These are phyloP conservation scores for Clonostachys rhizophaga DNA, from an alignment of 2,329 filamentous ascomycete genomes.

Conservation along the genomic window DNA sequence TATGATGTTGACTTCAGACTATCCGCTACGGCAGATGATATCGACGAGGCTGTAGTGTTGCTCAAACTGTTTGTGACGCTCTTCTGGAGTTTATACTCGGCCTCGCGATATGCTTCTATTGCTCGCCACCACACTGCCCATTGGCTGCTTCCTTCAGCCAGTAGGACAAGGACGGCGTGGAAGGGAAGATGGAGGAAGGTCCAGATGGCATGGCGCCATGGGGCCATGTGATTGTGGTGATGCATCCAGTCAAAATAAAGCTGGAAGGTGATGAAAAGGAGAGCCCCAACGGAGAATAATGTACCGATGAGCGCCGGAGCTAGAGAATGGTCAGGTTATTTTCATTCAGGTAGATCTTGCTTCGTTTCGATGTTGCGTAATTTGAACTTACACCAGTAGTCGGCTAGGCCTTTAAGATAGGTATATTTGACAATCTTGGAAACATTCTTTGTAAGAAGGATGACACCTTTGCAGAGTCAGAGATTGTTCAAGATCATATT, in stretches of 20 bases:
- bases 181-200: slow-evolving; percentile 56
- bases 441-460: slow-evolving; percentile 43
- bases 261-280: slow-evolving; percentile 40
- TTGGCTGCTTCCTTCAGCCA: slow-evolving; percentile 52
- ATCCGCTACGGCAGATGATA: background rate
- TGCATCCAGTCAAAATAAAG: slow-evolving; percentile 60
- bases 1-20: background rate
- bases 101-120: background rate
- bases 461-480: background rate
- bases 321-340: slow-evolving; percentile 6
- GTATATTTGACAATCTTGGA: slow-evolving; percentile 35
- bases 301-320: slow-evolving; percentile 31
- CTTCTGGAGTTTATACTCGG: background rate
- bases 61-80: background rate
- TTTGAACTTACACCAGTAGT: too few relatives aligned
- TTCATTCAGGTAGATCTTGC: background rate
- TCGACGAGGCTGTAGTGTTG: background rate
- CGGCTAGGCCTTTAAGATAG: too few relatives aligned
- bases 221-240: slow-evolving; percentile 47
- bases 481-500: too few relatives aligned
- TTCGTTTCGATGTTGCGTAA: too few relatives aligned
- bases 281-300: slow-evolving; percentile 27
- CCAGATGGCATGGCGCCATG: slow-evolving; percentile 56
- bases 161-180: slow-evolving; percentile 56
- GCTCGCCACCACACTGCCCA: background rate